phyloP scores from a whole-genome alignment of 2,329 filamentous ascomycete species.

The Sordariomycetes sp. region DNA sequence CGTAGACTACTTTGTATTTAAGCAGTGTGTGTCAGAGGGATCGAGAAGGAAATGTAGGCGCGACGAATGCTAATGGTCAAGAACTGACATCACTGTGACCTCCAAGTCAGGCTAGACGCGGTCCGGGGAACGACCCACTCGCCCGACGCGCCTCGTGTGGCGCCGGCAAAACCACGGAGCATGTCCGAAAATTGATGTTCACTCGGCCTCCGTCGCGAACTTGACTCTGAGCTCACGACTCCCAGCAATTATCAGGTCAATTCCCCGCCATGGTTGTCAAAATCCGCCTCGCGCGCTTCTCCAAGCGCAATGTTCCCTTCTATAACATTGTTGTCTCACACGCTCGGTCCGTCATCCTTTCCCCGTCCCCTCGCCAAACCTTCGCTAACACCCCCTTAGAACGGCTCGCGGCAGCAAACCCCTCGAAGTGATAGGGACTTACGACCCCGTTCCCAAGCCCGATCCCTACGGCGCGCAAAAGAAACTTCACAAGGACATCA shows the following conservation, averaged over 20 bases:
- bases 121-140: too few relatives aligned
- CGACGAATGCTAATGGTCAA: too few relatives aligned
- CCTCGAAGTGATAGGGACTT: constrained; percentile 83
- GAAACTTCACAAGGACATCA: constrained; percentile 81
- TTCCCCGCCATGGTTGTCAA: constrained; percentile 68
- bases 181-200: constrained; percentile 2
- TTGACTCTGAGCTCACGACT: constrained; percentile 3
- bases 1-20: too few relatives aligned
- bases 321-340: constrained; percentile 98
- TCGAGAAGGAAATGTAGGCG: too few relatives aligned
- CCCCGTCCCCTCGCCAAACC: neutral
- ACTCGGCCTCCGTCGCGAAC: neutral
- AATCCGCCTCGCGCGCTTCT: constrained; percentile 90
- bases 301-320: constrained; percentile 77
- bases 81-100: too few relatives aligned
- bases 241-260: constrained; percentile 12
- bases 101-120: too few relatives aligned
- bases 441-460: constrained; percentile 57
- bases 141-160: too few relatives aligned
- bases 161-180: neutral
- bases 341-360: constrained; percentile 56
- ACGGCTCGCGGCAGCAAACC: constrained; percentile 82
- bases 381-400: constrained; percentile 32
- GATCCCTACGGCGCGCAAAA: constrained; percentile 53
- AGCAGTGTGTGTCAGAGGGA: too few relatives aligned